A percentile compares a stretch with the other conserved stretches of the same genome.
phyloP scores from a whole-genome alignment of 1,139 yeast species.

The Arxiozyma telluris region DNA sequence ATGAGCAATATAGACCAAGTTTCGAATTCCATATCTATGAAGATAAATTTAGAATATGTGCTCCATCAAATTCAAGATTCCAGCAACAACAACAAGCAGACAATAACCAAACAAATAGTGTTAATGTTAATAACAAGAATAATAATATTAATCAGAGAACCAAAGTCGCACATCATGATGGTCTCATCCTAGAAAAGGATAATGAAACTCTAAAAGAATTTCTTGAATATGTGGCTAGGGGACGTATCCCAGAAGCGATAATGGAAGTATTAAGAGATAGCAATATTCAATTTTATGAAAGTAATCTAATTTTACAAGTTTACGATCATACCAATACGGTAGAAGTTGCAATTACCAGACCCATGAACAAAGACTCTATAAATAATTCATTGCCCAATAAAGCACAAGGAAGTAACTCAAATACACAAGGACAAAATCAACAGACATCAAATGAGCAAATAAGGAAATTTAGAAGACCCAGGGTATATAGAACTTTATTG shows the following conservation, averaged over 20 bases:
- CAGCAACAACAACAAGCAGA: constrained; percentile 33
- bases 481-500: constrained; percentile 65
- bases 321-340: constrained; percentile 57
- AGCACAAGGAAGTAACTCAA: constrained; percentile 1
- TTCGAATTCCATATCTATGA: constrained; percentile 84
- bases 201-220: constrained; percentile 76
- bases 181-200: constrained; percentile 70
- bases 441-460: neutral
- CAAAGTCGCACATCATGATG: constrained; percentile 35
- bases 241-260: constrained; percentile 81
- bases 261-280: constrained; percentile 85
- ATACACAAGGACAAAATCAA: neutral
- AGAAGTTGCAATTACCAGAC: constrained; percentile 17
- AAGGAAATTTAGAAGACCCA: constrained; percentile 38
- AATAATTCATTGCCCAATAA: neutral
- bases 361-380: neutral
- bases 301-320: constrained; percentile 76
- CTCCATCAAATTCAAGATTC: constrained; percentile 30
- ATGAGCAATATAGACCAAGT: constrained; percentile 70
- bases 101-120: constrained; percentile 13
- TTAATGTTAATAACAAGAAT: neutral
- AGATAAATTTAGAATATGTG: constrained; percentile 58
- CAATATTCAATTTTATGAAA: constrained; percentile 75
- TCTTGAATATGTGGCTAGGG: constrained; percentile 66
- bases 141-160: neutral